Percentiles rank a stretch among this genome's conserved stretches.
Conservation (phyloP, 164 flowering plant species). For the Tetrastigma voinierianum region DNA sequence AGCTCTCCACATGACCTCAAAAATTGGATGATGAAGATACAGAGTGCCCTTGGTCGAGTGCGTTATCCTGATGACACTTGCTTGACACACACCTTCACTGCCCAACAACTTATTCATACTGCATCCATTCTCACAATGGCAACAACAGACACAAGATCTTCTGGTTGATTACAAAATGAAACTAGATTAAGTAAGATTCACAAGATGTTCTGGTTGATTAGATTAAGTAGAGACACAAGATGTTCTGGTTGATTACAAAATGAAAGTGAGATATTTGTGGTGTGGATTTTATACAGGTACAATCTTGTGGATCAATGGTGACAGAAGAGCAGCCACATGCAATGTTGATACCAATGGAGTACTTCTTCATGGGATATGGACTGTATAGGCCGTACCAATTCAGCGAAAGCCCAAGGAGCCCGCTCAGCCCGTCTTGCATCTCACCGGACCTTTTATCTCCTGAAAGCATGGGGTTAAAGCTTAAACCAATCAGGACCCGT, state of each 20-base stretch:
- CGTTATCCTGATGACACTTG: no score
- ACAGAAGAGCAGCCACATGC: constrained; percentile 99
- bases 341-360: constrained; percentile 93
- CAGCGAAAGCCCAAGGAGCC: constrained; percentile 83
- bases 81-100: no score
- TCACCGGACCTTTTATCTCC: constrained; percentile 94
- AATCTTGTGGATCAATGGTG: constrained; percentile 97
- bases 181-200: no score
- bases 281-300: constrained; percentile 64
- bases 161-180: no score
- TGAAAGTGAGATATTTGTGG: no score
- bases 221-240: no score
- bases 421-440: constrained; percentile 83
- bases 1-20: constrained; percentile 76
- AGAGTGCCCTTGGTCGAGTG: constrained; percentile 97
- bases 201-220: no score
- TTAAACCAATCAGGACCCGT: constrained; percentile 90
- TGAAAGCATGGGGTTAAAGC: constrained; percentile 94
- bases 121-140: no score
- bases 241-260: no score
- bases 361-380: constrained; percentile 92
- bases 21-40: constrained; percentile 72
- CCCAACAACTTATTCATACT: no score
- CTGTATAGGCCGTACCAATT: constrained; percentile 56
- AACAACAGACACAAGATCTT: no score